Evolutionary conservation across 371 early-diverging fungal genomes (phyloP), one percentile per base, ranked within the genome.

Genomic region (Globomyces sp.): DNA sequence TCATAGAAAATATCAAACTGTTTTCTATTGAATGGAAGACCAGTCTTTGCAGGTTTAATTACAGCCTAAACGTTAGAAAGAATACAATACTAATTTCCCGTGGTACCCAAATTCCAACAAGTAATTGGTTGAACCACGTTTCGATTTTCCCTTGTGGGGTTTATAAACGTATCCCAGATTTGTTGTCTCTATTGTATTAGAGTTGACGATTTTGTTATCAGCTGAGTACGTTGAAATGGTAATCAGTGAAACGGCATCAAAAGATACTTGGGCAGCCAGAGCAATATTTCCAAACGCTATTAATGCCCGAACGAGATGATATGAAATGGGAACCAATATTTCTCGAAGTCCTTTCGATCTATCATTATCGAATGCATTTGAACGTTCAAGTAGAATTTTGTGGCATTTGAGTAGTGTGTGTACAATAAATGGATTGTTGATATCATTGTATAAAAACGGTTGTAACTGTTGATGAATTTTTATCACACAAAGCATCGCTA

Each of bases 151-250:
- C 52, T 65, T 69, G 43, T 71, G 68, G 11, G 66, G 64, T 48
- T 74, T 68, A 11, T 65, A 59, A 2, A 71, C 63, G n/a, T 57
- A 40, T 0, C 78, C 78, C 1, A 74, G 65, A 74, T 73, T 72
- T 24, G 69, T 65, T 2, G 46, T 46, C 63, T 78, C 79, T 1
- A 75, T 61, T 13, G 57, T 45, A 4, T 63, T 24, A 2, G 79
- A 78, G 60, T 74, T 78, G 24, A 64, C 6, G 34, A 78, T 74
- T 2, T 63, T 13, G 1, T 58, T 47, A 36, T 78, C 76, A 8
- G 53, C 44, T 5, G 58, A 41, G 3, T 66, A 66, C 1, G 61
- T 52, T 1, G 68, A 34, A 5, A 67, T 36, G 57, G 67, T 66
- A 11, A 78, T 65, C 24, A 72, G 49, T 5, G 49, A 37, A 5